A percentile compares a stretch with the other conserved stretches of the same genome.
Conservation (phyloP, 1,284 basidiomycete genomes). For the Neolentinus lepideus region DNA sequence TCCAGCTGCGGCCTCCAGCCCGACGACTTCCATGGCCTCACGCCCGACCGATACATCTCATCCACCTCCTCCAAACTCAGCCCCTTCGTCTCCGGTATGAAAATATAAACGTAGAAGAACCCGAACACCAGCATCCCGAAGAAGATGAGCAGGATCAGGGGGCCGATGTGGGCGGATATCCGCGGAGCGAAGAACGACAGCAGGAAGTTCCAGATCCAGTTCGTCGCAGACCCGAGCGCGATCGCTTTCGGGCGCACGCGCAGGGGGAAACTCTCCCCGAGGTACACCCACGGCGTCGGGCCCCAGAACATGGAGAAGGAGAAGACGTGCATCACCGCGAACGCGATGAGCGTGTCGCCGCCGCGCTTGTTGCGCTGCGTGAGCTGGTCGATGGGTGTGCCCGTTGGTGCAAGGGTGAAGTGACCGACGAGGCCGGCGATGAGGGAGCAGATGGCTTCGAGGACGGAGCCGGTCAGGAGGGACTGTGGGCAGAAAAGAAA, state of each 20-base stretch:
- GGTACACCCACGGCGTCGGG: conserved; percentile 58
- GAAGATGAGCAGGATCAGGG: conserved; percentile 70
- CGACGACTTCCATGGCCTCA: conserved; percentile 60
- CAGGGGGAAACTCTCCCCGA: conserved; percentile 64
- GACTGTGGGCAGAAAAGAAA: conserved; percentile 29
- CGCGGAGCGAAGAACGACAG: conserved; percentile 62
- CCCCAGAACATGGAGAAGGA: conserved; percentile 72
- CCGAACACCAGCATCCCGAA: conserved; percentile 72
- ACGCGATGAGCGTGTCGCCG: conserved; percentile 63
- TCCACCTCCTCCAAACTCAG: conserved; percentile 75
- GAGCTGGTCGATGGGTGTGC: conserved; percentile 37
- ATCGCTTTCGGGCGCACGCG: conserved; percentile 72
- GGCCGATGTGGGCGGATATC: conserved; percentile 63
- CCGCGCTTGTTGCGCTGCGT: conserved; percentile 49
- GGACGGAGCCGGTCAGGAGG: conserved; percentile 57
- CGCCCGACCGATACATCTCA: conserved; percentile 59
- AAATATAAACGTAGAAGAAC: conserved; percentile 59
- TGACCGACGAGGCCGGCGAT: conserved; percentile 72
- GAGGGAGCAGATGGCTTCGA: conserved; percentile 56
- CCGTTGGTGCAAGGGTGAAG: conserved; percentile 50
- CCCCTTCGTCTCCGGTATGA: conserved; percentile 74
- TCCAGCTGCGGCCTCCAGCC: conserved; percentile 43
- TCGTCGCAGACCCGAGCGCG: conserved; percentile 58
- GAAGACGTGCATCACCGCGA: conserved; percentile 73
- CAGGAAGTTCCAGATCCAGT: conserved; percentile 74